Base-by-base conservation (phyloP, 495 filamentous ascomycete genomes). In the Penicillium maclennaniae region DNA sequence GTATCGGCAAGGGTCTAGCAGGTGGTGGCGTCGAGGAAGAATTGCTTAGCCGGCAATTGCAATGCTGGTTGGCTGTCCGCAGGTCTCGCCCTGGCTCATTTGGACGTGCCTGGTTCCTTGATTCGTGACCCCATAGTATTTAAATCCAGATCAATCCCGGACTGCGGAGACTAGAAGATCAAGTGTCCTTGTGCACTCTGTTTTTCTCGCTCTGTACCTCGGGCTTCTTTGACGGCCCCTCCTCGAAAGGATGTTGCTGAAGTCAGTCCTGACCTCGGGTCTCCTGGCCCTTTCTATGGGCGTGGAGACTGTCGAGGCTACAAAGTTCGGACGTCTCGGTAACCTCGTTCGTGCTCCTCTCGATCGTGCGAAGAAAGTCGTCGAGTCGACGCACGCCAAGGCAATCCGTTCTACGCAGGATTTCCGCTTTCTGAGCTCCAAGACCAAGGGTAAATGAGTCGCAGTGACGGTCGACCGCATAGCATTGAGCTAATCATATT, bases 281-380 rank as follows among this genome's bases (percentile, higher is more conserved):
- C 40, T 67, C 16, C 26, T 73, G 19, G 63, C 65, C 21, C 45
- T 66, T 7, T 65, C 60, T 5, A 37, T 70, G 27, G 61, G 64
- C n/a, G 54, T 56, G 16, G 66, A 68, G n/a, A n/a, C 54, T 38
- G 64, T 54, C 5, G 52, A 49, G 8, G 65, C 62, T 27, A 55
- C 57, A 2, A 58, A 60, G 10, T 69, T 67, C 61, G 71, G 70
- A 5, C 69, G 61, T 0, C 69, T 74, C 39, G 64, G 51, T 16
- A 50, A 72, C 39, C 91, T 89, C 66, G 87, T 87, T 62, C 91
- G 87, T 56, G 91, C 89, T 66, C 87, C 90, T 55, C 82, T 86
- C 47, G 88, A 91, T 68, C 78, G 90, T 50, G 87, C 87, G 61
- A 92, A 95, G 77, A 84, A 86, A 51, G 79, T 78, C 55, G 84